Base-by-base conservation (phyloP, 495 filamentous ascomycete genomes). In the Letharia lupina region DNA sequence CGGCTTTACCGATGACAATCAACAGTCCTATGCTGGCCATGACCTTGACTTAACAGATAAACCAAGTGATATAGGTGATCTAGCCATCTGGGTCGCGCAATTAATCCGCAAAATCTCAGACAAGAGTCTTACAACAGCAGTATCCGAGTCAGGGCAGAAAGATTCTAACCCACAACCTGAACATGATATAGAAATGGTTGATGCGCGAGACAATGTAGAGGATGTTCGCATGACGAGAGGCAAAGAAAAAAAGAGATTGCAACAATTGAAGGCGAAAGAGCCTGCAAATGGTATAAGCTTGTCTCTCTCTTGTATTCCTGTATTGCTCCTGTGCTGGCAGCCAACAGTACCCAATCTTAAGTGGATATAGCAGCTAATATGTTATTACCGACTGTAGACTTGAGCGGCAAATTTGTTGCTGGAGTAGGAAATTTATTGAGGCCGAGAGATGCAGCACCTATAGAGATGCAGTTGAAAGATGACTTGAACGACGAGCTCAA, bases 181-280 rank as follows among this genome's bases (percentile, higher is more conserved):
- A 57, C 31, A 37, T 3, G 6, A 57, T 57, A 57, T 57, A 20
- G 54, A 57, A 33, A 57, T 39, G 33, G 20, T 5, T 57, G 52
- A 56, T 33, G 33, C 33, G 33, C 20, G 37, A 57, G 54, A 57
- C 5, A 57, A 37, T 8, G 54, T 57, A 57, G 54, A 57, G n/a
- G 54, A 11, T 20, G 54, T 9, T 57, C 54, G 33, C 16, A 57
- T 57, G 54, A 57, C 54, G 39, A 57, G 54, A 57, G 54, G 54
- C 31, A 57, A 57, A 8, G 54, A 57, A 57, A 57, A n/a, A 33
- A 57, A 57, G 7, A 37, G 31, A 57, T 37, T 57, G 54, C 54
- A 57, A 16, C 54, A 37, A 37, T 9, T 57, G 31, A 35, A 57
- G 16, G 16, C 33, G 31, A 57, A 37, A 3, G 54, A 57, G 54